A percentile compares a stretch with the other conserved stretches of the same genome.
Evolutionary conservation across 176 grass and related monocot genomes (phyloP).

Genomic region (Puccinellia tenuiflora): DNA sequence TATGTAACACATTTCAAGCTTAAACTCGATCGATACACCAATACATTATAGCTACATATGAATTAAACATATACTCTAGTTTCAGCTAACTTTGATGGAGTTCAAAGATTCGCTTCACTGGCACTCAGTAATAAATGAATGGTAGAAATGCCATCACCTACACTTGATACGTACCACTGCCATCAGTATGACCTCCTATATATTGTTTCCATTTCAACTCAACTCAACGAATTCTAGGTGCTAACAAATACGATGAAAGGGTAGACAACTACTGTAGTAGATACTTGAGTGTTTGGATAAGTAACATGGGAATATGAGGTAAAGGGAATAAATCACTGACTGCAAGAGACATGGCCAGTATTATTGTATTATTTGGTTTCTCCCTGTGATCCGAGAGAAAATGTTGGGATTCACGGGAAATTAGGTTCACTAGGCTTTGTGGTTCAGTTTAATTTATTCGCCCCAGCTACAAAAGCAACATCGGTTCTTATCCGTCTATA

Average conservation of each 20-base stretch:
- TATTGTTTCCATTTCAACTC: neutral
- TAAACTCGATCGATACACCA: no score
- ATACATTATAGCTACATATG: no score
- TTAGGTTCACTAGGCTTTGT: no score
- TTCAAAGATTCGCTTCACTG: neutral
- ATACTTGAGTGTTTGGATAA: neutral
- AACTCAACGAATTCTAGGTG: neutral
- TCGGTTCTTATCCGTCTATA: no score
- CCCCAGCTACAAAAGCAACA: no score
- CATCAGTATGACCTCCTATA: neutral
- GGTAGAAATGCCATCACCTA: neutral
- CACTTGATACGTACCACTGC: neutral
- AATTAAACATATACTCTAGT: no score
- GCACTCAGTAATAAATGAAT: neutral
- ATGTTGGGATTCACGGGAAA: no score
- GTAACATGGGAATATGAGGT: neutral
- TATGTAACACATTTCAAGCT: no score
- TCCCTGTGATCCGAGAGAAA: neutral
- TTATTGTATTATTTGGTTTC: neutral
- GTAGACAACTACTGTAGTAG: neutral
- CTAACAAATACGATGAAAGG: neutral
- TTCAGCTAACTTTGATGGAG: neutral
- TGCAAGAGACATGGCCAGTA: neutral
- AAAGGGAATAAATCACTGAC: neutral
- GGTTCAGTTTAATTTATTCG: no score